Percentiles rank a stretch among this genome's conserved stretches.
These are phyloP conservation scores for Nakaseomyces kungkrabaensis DNA, from an alignment of 1,139 yeast genomes.

Conservation along the genomic window DNA sequence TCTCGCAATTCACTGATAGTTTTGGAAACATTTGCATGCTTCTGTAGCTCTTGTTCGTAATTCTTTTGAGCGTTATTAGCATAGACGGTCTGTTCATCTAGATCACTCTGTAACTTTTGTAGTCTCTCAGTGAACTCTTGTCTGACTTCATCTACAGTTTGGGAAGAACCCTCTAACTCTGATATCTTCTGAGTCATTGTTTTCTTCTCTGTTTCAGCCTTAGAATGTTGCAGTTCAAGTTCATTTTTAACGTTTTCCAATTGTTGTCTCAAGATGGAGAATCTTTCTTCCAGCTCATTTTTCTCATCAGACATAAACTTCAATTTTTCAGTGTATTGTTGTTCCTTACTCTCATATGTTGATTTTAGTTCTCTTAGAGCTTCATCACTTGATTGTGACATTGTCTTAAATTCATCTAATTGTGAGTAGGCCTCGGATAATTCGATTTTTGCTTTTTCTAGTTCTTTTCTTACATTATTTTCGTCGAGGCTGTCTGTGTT, in stretches of 20 bases:
- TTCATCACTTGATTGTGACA: constrained; percentile 42
- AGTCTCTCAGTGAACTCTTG: constrained; percentile 34
- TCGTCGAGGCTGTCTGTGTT: constrained; percentile 19
- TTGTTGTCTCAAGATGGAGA: constrained; percentile 31
- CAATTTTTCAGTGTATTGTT: constrained; percentile 31
- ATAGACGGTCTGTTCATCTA: constrained; percentile 41
- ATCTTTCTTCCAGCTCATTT: constrained; percentile 31
- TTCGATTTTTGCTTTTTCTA: constrained; percentile 37
- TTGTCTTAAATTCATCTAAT: constrained; percentile 41
- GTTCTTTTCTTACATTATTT: constrained; percentile 30
- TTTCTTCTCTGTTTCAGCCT: constrained; percentile 18
- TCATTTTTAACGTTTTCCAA: constrained; percentile 29
- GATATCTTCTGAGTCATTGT: constrained; percentile 16
- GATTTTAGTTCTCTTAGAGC: constrained; percentile 36
- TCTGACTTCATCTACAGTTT: constrained; percentile 28
- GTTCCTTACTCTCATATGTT: constrained; percentile 37
- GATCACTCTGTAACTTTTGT: constrained; percentile 35
- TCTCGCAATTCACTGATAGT: constrained; percentile 38
- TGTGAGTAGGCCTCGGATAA: constrained; percentile 41
- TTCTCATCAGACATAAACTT: constrained; percentile 29
- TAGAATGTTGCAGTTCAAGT: constrained; percentile 11
- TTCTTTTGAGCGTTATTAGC: constrained; percentile 46
- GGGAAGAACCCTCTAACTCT: constrained; percentile 13
- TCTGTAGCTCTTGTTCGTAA: constrained; percentile 48
- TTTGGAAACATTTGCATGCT: constrained; percentile 46